A percentile compares a stretch with the other conserved stretches of the same genome.
phyloP scores from a whole-genome alignment of 1,139 yeast species.

The Taphrina betulina region DNA sequence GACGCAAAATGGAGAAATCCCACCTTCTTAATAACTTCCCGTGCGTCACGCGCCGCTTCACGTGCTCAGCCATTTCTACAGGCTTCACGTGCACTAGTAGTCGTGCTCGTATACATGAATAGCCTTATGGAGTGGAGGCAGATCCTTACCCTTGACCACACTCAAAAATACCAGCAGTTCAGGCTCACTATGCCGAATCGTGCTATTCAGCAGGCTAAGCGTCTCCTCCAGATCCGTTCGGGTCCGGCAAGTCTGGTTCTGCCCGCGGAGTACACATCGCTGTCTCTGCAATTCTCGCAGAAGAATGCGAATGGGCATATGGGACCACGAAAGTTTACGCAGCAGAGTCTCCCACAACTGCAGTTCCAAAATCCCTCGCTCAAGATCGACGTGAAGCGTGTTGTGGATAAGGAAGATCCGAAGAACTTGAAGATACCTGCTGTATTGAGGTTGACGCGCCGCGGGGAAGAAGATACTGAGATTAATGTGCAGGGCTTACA shows the following conservation, averaged over 20 bases:
- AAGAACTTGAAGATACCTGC: conserved; percentile 8
- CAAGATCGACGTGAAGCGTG: conserved; percentile 5
- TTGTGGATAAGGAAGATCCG: not conserved
- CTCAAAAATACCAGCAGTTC: too few relatives aligned
- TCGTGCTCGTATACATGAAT: too few relatives aligned
- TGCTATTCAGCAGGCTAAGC: conserved; percentile 16
- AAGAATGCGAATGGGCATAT: conserved; percentile 29
- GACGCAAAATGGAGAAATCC: too few relatives aligned
- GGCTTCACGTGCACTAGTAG: too few relatives aligned
- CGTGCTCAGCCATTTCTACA: too few relatives aligned
- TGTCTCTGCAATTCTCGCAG: conserved; percentile 17
- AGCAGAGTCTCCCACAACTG: conserved; percentile 22
- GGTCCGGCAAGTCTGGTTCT: conserved; percentile 13
- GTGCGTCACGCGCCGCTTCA: too few relatives aligned
- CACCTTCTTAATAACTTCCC: too few relatives aligned
- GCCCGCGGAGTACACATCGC: conserved; percentile 9
- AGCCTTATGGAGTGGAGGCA: too few relatives aligned
- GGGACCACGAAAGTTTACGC: conserved; percentile 29
- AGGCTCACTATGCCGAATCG: conserved; percentile 17
- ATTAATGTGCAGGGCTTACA: conserved; percentile 10
- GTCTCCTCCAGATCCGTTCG: conserved; percentile 1
- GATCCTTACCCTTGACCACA: too few relatives aligned
- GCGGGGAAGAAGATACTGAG: conserved; percentile 1
- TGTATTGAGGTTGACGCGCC: not conserved
- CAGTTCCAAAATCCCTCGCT: conserved; percentile 27